Base-by-base conservation (phyloP, 1,284 basidiomycete species). In the Austroboletus niveus region DNA sequence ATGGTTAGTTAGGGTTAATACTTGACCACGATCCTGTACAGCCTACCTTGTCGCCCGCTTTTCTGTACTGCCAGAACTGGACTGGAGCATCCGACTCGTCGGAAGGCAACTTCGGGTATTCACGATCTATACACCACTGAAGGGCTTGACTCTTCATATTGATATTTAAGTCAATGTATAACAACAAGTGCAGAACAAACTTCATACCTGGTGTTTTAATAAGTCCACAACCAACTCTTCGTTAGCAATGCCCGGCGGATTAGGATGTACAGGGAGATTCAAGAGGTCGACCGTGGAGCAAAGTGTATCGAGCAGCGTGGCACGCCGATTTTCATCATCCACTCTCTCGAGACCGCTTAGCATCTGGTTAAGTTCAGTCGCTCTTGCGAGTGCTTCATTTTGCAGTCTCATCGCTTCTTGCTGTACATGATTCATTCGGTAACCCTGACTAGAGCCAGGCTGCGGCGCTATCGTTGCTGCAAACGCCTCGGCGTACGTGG, bases 41-140 rank as follows among this genome's bases (percentile, higher is more conserved):
- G 61, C 73, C 29, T 56, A 83, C 84, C 73, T 81, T 82, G 20
- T 69, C 64, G 1, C 74, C 75, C 31, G 69, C 74, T 60, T 80
- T 83, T 59, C 75, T 79, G 22, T 82, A 69, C 59, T 87, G 80
- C 93, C 93, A 96, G 62, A 96, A 93, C 68, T 95, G 93, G 0
- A 92, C 87, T 0, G 91, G 86, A 22, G 78, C 79, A 52, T 93
- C 91, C 0, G 68, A 68, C 43, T 84, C 81, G 32, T 72, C 78
- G 55, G 73, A 77, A 0, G 92, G 91, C 22, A 92, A 69, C 27
- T 71, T 69, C 2, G 90, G 92, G 61, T 89, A 81, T 67, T 94
- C 92, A 20, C 76, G 81, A 11, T 82, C 77, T 20, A 92, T 74
- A 61, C 89, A 91, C 92, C 92, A 94, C 61, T 85, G 78, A 41